Conservation (phyloP, 2,329 filamentous ascomycete species). For the Paecilomyces dactylethromorphus region DNA sequence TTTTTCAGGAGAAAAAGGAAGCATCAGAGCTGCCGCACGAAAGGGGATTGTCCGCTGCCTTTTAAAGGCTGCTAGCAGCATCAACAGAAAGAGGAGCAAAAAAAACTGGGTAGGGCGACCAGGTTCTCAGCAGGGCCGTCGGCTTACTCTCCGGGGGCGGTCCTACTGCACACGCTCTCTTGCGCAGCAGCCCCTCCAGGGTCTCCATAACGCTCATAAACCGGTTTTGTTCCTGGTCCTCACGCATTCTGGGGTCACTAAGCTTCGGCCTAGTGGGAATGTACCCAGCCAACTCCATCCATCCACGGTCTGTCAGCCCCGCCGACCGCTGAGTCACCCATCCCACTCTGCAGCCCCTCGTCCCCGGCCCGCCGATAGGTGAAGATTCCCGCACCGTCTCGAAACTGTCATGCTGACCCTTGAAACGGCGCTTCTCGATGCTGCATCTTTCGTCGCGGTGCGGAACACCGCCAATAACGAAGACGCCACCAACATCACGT, state of each 20-base stretch:
- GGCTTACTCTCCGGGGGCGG: not conserved
- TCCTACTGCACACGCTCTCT: not conserved
- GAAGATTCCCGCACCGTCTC: no score
- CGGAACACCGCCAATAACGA: not conserved
- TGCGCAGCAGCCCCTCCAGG: no score
- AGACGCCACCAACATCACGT: not conserved
- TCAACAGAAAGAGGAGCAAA: no score
- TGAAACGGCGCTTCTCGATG: not conserved
- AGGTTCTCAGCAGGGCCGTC: not conserved
- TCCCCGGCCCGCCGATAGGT: not conserved
- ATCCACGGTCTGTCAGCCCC: constrained; percentile 1
- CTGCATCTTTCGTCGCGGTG: not conserved
- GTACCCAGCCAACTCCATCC: constrained; percentile 7
- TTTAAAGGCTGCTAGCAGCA: not conserved
- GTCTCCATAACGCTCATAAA: no score
- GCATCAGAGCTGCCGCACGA: not conserved
- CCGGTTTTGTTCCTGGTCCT: not conserved
- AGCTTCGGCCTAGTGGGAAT: constrained; percentile 20
- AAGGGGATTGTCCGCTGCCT: not conserved
- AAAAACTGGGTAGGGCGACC: not conserved
- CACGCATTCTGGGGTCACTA: not conserved
- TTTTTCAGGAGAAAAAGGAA: not conserved
- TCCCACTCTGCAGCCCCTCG: no score
- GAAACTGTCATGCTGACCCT: not conserved
- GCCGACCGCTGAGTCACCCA: not conserved